A percentile compares a stretch with the other conserved stretches of the same genome.
These are phyloP conservation scores for Dictyophora rubrovolvata DNA, from an alignment of 768 basidiomycete genomes.

Conservation along the genomic window DNA sequence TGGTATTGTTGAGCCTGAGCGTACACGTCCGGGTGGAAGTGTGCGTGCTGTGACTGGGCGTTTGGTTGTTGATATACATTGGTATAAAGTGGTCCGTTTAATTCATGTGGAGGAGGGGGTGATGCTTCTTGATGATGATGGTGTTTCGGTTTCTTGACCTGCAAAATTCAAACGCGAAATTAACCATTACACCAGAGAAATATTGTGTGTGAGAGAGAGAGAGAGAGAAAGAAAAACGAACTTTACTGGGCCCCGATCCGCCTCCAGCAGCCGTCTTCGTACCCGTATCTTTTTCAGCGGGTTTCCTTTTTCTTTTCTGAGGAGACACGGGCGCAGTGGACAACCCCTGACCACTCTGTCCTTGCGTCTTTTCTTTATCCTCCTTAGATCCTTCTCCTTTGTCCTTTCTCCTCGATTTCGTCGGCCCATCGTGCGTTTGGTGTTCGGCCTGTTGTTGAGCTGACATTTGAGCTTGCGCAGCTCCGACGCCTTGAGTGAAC, in stretches of 20 bases:
- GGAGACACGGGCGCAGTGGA: conserved; percentile 25
- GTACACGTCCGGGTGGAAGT: neutral
- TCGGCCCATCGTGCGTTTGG: conserved; percentile 27
- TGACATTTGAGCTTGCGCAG: neutral
- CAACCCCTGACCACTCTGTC: neutral
- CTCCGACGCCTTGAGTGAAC: conserved; percentile 5
- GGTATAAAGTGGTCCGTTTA: neutral
- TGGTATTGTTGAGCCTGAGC: neutral
- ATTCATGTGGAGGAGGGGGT: neutral
- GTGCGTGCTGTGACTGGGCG: neutral
- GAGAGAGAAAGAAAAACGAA: neutral
- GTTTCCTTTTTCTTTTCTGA: conserved; percentile 62
- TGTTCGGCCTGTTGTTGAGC: conserved; percentile 11
- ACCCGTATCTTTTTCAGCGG: conserved; percentile 33
- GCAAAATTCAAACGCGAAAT: neutral
- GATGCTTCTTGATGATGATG: conserved; percentile 8
- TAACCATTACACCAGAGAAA: neutral
- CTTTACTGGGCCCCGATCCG: conserved; percentile 17
- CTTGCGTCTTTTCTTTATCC: conserved; percentile 18
- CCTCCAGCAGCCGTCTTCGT: neutral
- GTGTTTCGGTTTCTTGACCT: conserved; percentile 20
- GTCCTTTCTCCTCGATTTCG: conserved; percentile 30
- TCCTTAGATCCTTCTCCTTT: conserved; percentile 1
- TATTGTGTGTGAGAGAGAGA: no score
- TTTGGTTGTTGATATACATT: neutral